Evolutionary conservation across 352 stramenopile species (phyloP).

Genomic region (Hyaloperonospora brassicae): DNA sequence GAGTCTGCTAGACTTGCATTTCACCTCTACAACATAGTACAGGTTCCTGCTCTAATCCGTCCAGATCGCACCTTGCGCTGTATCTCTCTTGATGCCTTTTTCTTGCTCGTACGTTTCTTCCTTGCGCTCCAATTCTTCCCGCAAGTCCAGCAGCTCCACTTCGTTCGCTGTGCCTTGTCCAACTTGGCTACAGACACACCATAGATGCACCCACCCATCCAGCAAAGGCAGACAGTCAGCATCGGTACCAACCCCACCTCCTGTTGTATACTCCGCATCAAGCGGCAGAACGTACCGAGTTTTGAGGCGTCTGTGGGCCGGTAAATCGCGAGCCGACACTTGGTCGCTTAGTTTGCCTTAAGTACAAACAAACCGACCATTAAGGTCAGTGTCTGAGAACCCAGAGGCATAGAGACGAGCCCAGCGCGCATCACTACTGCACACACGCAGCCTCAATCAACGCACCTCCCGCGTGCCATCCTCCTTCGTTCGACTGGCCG

Average conservation of each 20-base stretch:
- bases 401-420: neutral
- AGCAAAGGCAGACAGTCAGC: neutral
- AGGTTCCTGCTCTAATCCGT: neutral
- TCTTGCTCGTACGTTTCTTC: slow-evolving; percentile 66
- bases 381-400: neutral
- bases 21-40: neutral
- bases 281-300: slow-evolving; percentile 35
- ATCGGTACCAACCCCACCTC: neutral
- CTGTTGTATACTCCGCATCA: neutral
- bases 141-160: slow-evolving; percentile 63
- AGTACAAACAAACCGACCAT: slow-evolving; percentile 1
- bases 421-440: neutral
- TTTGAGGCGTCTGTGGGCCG: slow-evolving; percentile 78
- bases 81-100: slow-evolving; percentile 68
- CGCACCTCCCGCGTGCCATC: slow-evolving; percentile 73
- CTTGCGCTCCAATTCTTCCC: slow-evolving; percentile 65
- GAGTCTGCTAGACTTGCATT: neutral
- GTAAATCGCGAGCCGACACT: slow-evolving; percentile 74
- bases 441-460: neutral
- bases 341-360: slow-evolving; percentile 70
- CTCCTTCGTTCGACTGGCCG: slow-evolving; percentile 79
- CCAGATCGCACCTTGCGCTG: slow-evolving; percentile 47
- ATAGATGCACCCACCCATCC: too few species aligned
- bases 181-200: slow-evolving; percentile 41
- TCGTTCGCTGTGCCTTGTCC: slow-evolving; percentile 77